Evolutionary conservation across 441 rosid species (phyloP), one percentile per base, ranked within the genome.

Genomic region (Euphorbia celastroides): DNA sequence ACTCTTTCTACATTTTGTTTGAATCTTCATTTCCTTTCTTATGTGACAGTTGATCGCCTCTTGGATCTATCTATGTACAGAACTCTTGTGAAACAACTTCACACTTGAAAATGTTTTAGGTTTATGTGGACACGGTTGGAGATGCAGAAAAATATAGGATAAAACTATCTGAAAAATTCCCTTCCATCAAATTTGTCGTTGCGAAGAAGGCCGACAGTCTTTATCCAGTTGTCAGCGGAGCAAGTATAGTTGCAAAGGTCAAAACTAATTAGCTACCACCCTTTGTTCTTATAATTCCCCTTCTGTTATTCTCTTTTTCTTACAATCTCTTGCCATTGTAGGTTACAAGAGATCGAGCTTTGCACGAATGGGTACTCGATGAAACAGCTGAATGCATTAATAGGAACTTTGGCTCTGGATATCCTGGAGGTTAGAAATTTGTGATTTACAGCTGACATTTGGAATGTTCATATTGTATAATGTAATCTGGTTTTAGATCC

Each of bases 181-280:
- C 90, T 69, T 83, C 86, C 28, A 76, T 93, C 72, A 93, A 86
- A 78, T 86, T 91, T 76, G 90, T 88, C 20, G 99, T 91, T 74
- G 78, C 97, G 52, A 93, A 93, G 87, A 89, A 93, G 82, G 99
- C 99, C 67, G 99, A 91, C 71, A 89, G 97, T 80, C 83, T 93
- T 23, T 91, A 79, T 79, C 97, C 99, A 52, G 86, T 91, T 62
- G 99, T 91, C 41, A 93, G 99, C 72, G 96, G 97, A 56, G 99
- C 99, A 56, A 89, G 96, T 73, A 93, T 93, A 75, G 96, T 85
- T 13, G 99, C 97, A 23, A 93, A 93, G 96, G 99, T 90, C 73
- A 56, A 44, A 17, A 42, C 51, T 61, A 61, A 5, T 27, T 55
- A 55, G 22, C 55, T 51, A 12, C n/a, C n/a, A n/a, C n/a, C n/a